Base-by-base conservation (phyloP, 1,284 basidiomycete species). In the Rhodotorula glutinis region DNA sequence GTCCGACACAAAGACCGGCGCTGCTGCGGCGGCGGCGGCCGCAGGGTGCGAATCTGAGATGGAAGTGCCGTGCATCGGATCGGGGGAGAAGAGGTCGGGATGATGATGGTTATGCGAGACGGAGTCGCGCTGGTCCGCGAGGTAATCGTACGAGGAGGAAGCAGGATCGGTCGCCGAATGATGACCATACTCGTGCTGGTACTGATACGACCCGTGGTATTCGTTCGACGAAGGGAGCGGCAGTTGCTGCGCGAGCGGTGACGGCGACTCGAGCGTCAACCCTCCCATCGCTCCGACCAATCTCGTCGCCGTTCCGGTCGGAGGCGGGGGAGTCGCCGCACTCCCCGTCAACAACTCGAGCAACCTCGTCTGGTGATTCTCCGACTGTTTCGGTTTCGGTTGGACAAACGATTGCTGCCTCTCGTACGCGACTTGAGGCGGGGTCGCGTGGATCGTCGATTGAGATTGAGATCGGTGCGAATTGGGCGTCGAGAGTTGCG, bases 391-490 rank as follows among this genome's bases (percentile, higher is more conserved):
- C 11, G 70, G 65, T 46, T 60, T 56, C 10, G 70, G 70, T 46
- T 72, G 70, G 5, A 72, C 25, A 61, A 72, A 72, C 4, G 60
- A 63, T 23, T 63, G 57, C 44, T 72, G 70, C 4, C 70, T 60
- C 43, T 72, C 67, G 56, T 72, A 72, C 3, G 59, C 65, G 54
- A 66, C 41, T 5, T 67, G 65, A 13, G 66, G 66, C 0, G 67
- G 66, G 10, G 66, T 68, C n/a, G 57, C 58, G 21, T 53, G 53
- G 29, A 53, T 30, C n/a, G 49, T 41, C n/a, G 63, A 53, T 33
- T 27, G 29, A 8, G 43, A 27, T 13, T 44, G 43, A 11, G 44
- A n/a, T 11, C 33, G 33, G 33, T 38, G 33, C 44, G 60, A 38
- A 60, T 33, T 51, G 25, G 49, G 49, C 49, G 49, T 51, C 49